These are phyloP conservation scores for Trichoderma virens DNA, from an alignment of 495 filamentous ascomycete genomes.

Conservation along the genomic window DNA sequence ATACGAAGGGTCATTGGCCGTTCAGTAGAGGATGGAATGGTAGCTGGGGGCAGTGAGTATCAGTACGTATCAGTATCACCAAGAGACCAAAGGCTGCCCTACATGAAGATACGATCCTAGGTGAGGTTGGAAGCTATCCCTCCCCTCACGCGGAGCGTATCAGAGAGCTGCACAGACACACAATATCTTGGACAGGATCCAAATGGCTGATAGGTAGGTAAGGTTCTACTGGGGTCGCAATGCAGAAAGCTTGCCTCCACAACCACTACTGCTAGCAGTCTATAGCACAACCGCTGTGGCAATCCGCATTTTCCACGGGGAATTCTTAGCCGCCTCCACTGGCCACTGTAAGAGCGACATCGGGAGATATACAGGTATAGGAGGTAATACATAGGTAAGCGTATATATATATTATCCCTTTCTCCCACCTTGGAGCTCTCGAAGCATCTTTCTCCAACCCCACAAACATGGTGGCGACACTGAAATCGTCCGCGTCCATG, in stretches of 20 bases:
- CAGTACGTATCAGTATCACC: too few species aligned
- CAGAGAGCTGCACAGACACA: too few species aligned
- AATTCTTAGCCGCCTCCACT: slow-evolving; percentile 1
- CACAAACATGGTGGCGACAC: not conserved
- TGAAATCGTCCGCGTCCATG: not conserved
- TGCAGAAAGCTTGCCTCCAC: not conserved
- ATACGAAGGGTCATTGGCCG: too few species aligned
- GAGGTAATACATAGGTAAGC: not conserved
- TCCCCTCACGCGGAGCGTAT: too few species aligned
- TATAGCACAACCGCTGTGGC: not conserved
- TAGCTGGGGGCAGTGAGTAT: too few species aligned
- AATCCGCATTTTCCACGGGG: not conserved
- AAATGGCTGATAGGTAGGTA: too few species aligned
- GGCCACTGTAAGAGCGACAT: not conserved
- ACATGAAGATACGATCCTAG: too few species aligned
- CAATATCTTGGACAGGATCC: too few species aligned
- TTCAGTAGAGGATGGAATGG: too few species aligned
- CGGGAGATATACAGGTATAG: not conserved
- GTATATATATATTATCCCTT: not conserved
- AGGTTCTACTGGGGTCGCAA: too few species aligned
- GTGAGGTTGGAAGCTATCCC: too few species aligned
- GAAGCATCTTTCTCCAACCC: not conserved
- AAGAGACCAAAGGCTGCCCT: too few species aligned
- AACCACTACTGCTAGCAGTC: not conserved
- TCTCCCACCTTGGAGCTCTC: not conserved